Evolutionary conservation across 192 early-diverging fungal species (phyloP).

Genomic region (Gamsiella multidivaricata): DNA sequence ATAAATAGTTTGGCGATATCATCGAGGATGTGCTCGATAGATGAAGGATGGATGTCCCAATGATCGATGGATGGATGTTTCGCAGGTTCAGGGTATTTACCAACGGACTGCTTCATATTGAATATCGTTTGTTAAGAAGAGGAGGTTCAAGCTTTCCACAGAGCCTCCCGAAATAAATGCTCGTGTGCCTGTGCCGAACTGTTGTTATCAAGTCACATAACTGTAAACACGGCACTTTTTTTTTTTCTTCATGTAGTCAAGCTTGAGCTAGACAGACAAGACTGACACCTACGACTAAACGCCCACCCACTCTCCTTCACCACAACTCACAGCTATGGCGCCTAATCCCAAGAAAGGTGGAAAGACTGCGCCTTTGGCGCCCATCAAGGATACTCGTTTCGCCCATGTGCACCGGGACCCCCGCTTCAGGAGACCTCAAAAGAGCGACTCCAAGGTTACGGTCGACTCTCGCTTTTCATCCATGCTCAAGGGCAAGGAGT

Average conservation of each 20-base stretch:
- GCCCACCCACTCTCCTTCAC: too few relatives aligned
- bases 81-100: constrained; percentile 18
- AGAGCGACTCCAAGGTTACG: constrained; percentile 83
- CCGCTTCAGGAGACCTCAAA: constrained; percentile 77
- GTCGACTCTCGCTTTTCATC: constrained; percentile 89
- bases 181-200: too few relatives aligned
- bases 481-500: constrained; percentile 81
- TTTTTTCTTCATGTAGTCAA: neutral
- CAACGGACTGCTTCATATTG: constrained; percentile 56
- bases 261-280: neutral
- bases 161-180: neutral
- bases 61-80: constrained; percentile 33
- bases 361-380: constrained; percentile 23
- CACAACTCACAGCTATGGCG: constrained; percentile 26
- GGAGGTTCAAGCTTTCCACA: constrained; percentile 6
- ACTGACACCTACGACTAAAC: neutral
- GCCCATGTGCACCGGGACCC: constrained; percentile 84
- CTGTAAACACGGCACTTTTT: neutral
- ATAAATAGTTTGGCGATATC: neutral
- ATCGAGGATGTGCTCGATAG: neutral
- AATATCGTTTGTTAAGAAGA: constrained; percentile 51
- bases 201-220: neutral
- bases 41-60: constrained; percentile 19
- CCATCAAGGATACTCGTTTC: constrained; percentile 80
- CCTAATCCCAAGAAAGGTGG: constrained; percentile 40